phyloP scores from a whole-genome alignment of 2,329 filamentous ascomycete genomes.

The Colletotrichum sidae region DNA sequence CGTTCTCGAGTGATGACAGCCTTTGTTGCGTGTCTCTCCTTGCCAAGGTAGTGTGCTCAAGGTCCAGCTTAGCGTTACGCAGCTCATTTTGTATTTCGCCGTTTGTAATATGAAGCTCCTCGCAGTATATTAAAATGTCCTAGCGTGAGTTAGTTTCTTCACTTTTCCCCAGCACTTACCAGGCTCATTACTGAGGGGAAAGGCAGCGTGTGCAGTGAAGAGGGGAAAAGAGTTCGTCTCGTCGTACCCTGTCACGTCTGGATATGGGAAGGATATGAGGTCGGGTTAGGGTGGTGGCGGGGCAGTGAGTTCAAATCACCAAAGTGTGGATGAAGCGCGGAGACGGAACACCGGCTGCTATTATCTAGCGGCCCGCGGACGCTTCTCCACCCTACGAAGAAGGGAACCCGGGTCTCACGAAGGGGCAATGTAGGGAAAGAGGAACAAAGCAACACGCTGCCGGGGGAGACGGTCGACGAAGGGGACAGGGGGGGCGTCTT shows the following conservation, averaged over 20 bases:
- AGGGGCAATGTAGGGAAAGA: too few relatives aligned
- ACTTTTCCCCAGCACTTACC: too few relatives aligned
- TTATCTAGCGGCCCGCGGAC: too few relatives aligned
- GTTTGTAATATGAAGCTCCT: conserved; percentile 56
- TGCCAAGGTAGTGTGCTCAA: conserved; percentile 60
- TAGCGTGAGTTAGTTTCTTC: conserved; percentile 39
- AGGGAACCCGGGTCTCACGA: too few relatives aligned
- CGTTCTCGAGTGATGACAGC: conserved; percentile 52
- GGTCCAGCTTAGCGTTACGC: conserved; percentile 59
- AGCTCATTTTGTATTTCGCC: conserved; percentile 59
- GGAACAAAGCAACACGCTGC: too few relatives aligned
- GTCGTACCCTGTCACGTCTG: neutral
- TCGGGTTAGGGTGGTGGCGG: conserved; percentile 1
- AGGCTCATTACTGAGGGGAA: neutral
- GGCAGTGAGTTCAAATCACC: neutral
- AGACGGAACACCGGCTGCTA: too few relatives aligned
- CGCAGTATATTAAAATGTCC: conserved; percentile 61
- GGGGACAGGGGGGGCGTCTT: neutral
- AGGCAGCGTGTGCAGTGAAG: conserved; percentile 1
- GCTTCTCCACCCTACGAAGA: too few relatives aligned
- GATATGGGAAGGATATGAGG: conserved; percentile 11
- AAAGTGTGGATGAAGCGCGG: too few relatives aligned
- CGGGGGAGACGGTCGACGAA: too few relatives aligned
- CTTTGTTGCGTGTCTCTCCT: conserved; percentile 63
- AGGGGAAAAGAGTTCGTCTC: conserved; percentile 6